These are phyloP conservation scores for Xylariaceae sp. DNA, from an alignment of 2,329 filamentous ascomycete species.

Conservation along the genomic window DNA sequence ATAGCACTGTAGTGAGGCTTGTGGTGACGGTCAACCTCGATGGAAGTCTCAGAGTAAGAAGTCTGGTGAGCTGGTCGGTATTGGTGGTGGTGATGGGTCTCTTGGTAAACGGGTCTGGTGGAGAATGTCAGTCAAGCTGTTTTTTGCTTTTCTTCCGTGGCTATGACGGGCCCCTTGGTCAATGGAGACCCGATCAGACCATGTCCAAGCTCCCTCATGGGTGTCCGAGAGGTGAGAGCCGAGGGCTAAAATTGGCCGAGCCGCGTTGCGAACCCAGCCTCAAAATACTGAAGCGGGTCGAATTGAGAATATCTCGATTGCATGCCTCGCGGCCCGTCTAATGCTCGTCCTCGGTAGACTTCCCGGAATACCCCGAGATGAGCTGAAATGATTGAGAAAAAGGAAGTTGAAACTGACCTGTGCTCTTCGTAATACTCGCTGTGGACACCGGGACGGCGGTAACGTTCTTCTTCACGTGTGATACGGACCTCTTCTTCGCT, in stretches of 20 bases:
- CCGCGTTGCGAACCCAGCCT: slow-evolving; percentile 2
- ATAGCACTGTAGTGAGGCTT: slow-evolving; percentile 46
- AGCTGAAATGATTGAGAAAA: neutral
- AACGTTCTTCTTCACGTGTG: slow-evolving; percentile 72
- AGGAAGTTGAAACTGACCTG: slow-evolving; percentile 41
- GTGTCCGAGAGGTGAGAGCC: slow-evolving; percentile 6
- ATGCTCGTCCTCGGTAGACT: no score
- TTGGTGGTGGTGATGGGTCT: slow-evolving; percentile 16
- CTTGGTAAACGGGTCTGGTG: slow-evolving; percentile 31
- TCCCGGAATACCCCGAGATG: no score
- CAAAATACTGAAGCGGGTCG: slow-evolving; percentile 11
- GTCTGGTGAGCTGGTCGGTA: slow-evolving; percentile 17
- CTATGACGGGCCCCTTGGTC: slow-evolving; percentile 4
- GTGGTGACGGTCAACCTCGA: slow-evolving; percentile 59
- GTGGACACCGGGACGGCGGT: slow-evolving; percentile 66
- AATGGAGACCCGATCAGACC: slow-evolving; percentile 8
- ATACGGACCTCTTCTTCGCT: slow-evolving; percentile 81
- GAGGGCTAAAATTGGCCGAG: slow-evolving; percentile 7
- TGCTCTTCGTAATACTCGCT: slow-evolving; percentile 51
- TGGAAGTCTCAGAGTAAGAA: slow-evolving; percentile 56
- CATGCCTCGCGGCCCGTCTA: no score
- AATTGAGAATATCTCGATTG: slow-evolving; percentile 1
- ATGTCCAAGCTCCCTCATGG: slow-evolving; percentile 12
- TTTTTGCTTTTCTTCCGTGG: slow-evolving; percentile 1
- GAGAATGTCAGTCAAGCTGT: slow-evolving; percentile 17